Conservation (phyloP, 352 stramenopile genomes). For the Peronospora farinosa region DNA sequence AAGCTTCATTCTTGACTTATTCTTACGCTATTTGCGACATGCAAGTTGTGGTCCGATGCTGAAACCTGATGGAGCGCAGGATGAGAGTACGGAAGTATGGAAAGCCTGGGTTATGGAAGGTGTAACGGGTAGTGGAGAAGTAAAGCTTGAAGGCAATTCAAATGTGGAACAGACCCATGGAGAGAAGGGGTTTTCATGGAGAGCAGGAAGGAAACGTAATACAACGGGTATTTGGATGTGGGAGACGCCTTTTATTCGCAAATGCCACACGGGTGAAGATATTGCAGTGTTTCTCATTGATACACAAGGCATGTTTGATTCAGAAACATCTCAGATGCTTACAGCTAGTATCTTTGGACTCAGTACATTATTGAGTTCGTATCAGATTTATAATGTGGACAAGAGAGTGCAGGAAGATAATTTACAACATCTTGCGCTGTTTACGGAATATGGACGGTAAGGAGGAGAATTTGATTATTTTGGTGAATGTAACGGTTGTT, state of each 20-base stretch:
- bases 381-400: constrained; percentile 99
- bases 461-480: constrained; percentile 25
- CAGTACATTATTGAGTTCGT: constrained; percentile 92
- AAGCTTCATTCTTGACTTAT: constrained; percentile 96
- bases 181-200: constrained; percentile 93
- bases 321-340: constrained; percentile 97
- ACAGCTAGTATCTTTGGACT: constrained; percentile 98
- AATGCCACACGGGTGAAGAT: constrained; percentile 75
- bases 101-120: constrained; percentile 65
- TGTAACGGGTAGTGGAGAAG: constrained; percentile 43
- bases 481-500: constrained; percentile 7
- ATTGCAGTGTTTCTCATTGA: constrained; percentile 97
- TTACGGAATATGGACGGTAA: constrained; percentile 96
- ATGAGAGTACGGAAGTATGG: constrained; percentile 43
- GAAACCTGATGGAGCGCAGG: constrained; percentile 34
- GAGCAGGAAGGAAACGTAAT: constrained; percentile 93
- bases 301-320: constrained; percentile 99
- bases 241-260: constrained; percentile 94
- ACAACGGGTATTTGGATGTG: constrained; percentile 99
- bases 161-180: constrained; percentile 73
- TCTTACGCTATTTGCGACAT: constrained; percentile 93
- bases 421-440: constrained; percentile 98
- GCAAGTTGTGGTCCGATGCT: constrained; percentile 48
- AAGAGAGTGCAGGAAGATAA: constrained; percentile 99
- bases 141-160: constrained; percentile 77